Evolutionary conservation across 169 alveolate genomes (phyloP), one percentile per base, ranked within the genome.

Genomic region (Eimeria sp.): DNA sequence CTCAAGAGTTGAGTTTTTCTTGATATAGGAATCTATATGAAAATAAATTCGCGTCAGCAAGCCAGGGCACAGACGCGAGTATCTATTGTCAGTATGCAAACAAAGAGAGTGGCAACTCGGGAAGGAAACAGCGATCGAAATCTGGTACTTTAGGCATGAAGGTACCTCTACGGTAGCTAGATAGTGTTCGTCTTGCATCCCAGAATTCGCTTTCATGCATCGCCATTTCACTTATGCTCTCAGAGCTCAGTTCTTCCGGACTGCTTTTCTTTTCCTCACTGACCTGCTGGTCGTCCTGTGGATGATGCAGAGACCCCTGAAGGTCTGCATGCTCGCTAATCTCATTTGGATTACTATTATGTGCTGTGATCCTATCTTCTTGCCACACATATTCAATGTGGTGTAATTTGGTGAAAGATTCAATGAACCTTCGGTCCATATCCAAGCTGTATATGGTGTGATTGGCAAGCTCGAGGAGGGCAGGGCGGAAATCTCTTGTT

Each of bases 101-200:
- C 93, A 85, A 60, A 43, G 93, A 85, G 14, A 85, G 93, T 11
- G 93, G 93, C 80, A 85, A 56, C n/a, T 62, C 93, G 10, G 93
- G 93, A 11, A 64, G 72, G 20, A 62, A 18, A 82, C 93, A 85
- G 54, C 93, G 80, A 85, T 60, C 93, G n/a, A 85, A 64, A 82
- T 85, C 93, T 4, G 93, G 93, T 23, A 64, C 93, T 43, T 85
- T 37, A 23, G 93, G 93, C 82, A 43, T 37, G 56, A 85, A 85
- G 25, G 77, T 85, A 37, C 37, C 66, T 23, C 82, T 85, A 54
- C 93, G 77, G 54, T 85, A 62, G 93, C 40, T 85, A 9, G 93
- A 62, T 64, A 85, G 93, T 14, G 82, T 43, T 60, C 93, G 43
- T 40, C 93, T 85, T 14, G 93, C 93, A 40, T 85, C 93, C 93